These are phyloP conservation scores for Fusarium newnesense DNA, from an alignment of 2,329 filamentous ascomycete genomes.

Conservation along the genomic window DNA sequence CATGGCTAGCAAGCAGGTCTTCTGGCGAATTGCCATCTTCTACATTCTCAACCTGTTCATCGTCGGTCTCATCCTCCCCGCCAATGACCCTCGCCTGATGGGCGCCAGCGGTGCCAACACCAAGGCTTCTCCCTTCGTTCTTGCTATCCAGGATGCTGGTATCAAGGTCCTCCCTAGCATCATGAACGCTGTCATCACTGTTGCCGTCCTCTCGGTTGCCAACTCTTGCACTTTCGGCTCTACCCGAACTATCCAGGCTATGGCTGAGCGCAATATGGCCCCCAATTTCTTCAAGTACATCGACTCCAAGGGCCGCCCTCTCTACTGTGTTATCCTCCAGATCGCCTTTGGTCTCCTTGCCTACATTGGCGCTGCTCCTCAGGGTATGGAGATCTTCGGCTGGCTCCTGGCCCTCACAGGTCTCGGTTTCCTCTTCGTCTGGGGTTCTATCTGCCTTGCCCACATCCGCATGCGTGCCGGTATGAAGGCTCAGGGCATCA, in stretches of 20 bases:
- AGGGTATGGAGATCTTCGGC: conserved; percentile 73
- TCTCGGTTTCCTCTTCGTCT: conserved; percentile 82
- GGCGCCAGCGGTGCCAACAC: conserved; percentile 68
- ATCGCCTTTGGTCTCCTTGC: conserved; percentile 77
- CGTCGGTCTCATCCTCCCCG: conserved; percentile 84
- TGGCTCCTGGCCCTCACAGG: conserved; percentile 84
- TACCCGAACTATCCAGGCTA: conserved; percentile 86
- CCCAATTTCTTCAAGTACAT: conserved; percentile 82
- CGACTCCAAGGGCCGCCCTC: conserved; percentile 82
- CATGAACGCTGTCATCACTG: conserved; percentile 93
- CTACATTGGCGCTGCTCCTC: conserved; percentile 75
- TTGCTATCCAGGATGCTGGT: conserved; percentile 86
- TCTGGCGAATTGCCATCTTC: conserved; percentile 93
- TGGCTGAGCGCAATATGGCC: conserved; percentile 88
- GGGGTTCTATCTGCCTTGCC: conserved; percentile 84
- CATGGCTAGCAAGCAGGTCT: conserved; percentile 90
- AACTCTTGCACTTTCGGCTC: conserved; percentile 94
- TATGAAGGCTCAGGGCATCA: conserved; percentile 75
- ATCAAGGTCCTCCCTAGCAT: conserved; percentile 84
- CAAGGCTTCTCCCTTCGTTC: conserved; percentile 89
- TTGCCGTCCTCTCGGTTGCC: conserved; percentile 89
- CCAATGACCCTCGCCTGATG: conserved; percentile 72
- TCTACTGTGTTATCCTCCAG: conserved; percentile 76
- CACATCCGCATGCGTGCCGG: conserved; percentile 91
- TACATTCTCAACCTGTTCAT: conserved; percentile 86